Evolutionary conservation across 345 rosid genomes (phyloP), one percentile per base, ranked within the genome.

Genomic region (Hibiscus mutabilis): DNA sequence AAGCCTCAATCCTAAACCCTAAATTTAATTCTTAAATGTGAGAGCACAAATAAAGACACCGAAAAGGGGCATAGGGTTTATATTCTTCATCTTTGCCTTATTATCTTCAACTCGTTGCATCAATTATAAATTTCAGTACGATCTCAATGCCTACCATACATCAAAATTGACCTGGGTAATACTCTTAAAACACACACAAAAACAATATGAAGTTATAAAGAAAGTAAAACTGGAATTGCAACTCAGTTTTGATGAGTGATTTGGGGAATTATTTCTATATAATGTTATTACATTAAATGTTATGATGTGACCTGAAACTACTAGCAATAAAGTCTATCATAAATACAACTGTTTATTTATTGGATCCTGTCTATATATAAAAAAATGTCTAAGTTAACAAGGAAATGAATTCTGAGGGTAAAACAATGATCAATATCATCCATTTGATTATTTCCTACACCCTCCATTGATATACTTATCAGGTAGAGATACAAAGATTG

Each of bases 291-390:
- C 14, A 47, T 13, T 47, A 13, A 47, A 47, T 47, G n/a, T 15
- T 47, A n/a, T 47, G 52, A 68, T 79, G 81, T 70, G 88, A 86
- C 88, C 35, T 61, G 65, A 79, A 86, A 81, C 88, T 46, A 81
- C 79, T 86, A 55, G 78, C 84, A 76, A 81, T 84, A 78, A 79
- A 80, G 72, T 66, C 75, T 55, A 60, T 74, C 80, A 84, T 81
- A 77, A 79, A 77, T 80, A 75, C 78, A 68, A 44, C 55, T 51
- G 6, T 47, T 62, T 40, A 21, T 27, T 68, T 40, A 55, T 68
- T 73, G 61, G 25, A 46, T 12, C 15, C 18, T 49, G 25, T 52
- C 11, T 52, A n/a, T 52, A 66, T 2, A 59, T 67, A 12, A 31
- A 49, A 5, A 37, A 37, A 7, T 37, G 40, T 68, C 44, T 40